These are phyloP conservation scores for Zarea fungicola DNA, from an alignment of 2,329 filamentous ascomycete genomes.

Conservation along the genomic window DNA sequence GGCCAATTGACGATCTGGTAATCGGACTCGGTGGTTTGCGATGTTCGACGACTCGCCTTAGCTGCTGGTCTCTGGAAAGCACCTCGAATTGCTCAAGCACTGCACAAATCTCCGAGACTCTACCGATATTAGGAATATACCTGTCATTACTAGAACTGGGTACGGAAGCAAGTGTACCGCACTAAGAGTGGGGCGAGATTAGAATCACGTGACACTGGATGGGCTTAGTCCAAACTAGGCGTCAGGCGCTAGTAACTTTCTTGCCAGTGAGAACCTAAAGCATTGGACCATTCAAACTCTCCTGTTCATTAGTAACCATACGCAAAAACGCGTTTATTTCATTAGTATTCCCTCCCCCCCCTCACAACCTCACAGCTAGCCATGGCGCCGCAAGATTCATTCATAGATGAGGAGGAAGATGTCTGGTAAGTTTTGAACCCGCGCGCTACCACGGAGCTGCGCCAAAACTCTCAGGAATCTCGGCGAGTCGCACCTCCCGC, in stretches of 20 bases:
- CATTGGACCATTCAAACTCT: slow-evolving; percentile 14
- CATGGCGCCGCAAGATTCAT: slow-evolving; percentile 66
- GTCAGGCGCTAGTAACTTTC: slow-evolving; percentile 9
- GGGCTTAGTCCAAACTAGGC: slow-evolving; percentile 3
- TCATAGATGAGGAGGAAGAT: slow-evolving; percentile 68
- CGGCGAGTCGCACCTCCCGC: slow-evolving; percentile 15
- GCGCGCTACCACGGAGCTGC: not conserved
- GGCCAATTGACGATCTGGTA: slow-evolving; percentile 40
- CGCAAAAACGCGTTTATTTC: slow-evolving; percentile 17
- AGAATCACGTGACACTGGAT: slow-evolving; percentile 14
- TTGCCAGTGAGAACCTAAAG: slow-evolving; percentile 7
- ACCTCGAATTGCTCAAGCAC: slow-evolving; percentile 1
- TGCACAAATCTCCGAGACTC: slow-evolving; percentile 23
- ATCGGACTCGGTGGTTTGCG: slow-evolving; percentile 21
- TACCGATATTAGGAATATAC: slow-evolving; percentile 24
- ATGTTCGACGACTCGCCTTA: slow-evolving; percentile 18
- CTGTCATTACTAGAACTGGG: not conserved
- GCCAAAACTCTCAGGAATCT: slow-evolving; percentile 2
- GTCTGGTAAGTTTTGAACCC: slow-evolving; percentile 48
- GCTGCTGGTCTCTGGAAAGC: not conserved
- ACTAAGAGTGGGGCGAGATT: slow-evolving; percentile 16
- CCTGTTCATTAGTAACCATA: slow-evolving; percentile 19
- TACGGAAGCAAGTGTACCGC: not conserved
- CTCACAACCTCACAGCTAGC: slow-evolving; percentile 21
- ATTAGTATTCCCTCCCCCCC: slow-evolving; percentile 19